Evolutionary conservation across 257 asterid genomes (phyloP).

Genomic region (Eucommia ulmoides): DNA sequence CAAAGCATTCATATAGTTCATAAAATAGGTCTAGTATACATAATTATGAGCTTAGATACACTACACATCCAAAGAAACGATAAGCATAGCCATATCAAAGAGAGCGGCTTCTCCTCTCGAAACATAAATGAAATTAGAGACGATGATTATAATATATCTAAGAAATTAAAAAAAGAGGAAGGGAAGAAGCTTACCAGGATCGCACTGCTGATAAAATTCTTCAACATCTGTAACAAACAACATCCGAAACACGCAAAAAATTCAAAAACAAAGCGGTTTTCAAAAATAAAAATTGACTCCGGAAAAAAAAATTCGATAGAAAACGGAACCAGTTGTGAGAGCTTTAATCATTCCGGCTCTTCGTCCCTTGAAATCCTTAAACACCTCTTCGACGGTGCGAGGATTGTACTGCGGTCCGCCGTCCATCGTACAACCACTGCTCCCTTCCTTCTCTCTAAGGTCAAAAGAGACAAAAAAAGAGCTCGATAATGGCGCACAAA

Average conservation of each 20-base stretch:
- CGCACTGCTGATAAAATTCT: constrained; percentile 28
- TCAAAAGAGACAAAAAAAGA: background rate
- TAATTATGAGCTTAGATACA: too few relatives aligned
- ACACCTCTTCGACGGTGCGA: constrained; percentile 31
- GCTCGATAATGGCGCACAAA: background rate
- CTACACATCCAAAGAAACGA: too few relatives aligned
- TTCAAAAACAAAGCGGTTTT: background rate
- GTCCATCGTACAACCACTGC: constrained; percentile 1
- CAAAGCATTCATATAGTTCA: too few relatives aligned
- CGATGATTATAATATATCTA: too few relatives aligned
- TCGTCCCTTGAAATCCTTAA: constrained; percentile 34
- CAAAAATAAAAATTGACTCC: background rate
- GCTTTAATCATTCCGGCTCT: constrained; percentile 31
- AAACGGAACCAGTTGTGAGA: constrained; percentile 27
- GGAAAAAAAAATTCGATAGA: background rate
- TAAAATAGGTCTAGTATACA: too few relatives aligned
- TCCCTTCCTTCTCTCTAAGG: background rate
- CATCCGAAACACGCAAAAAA: constrained; percentile 1
- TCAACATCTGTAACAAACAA: constrained; percentile 25
- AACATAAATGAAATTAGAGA: too few relatives aligned
- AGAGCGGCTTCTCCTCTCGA: too few relatives aligned
- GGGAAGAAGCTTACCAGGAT: constrained; percentile 26
- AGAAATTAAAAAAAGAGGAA: too few relatives aligned
- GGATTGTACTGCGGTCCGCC: constrained; percentile 21
- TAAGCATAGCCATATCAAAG: too few relatives aligned